Percentiles rank a stretch among this genome's conserved stretches.
Conservation (phyloP, 73 alveolate species). For the Paramecium sexaurelia region DNA sequence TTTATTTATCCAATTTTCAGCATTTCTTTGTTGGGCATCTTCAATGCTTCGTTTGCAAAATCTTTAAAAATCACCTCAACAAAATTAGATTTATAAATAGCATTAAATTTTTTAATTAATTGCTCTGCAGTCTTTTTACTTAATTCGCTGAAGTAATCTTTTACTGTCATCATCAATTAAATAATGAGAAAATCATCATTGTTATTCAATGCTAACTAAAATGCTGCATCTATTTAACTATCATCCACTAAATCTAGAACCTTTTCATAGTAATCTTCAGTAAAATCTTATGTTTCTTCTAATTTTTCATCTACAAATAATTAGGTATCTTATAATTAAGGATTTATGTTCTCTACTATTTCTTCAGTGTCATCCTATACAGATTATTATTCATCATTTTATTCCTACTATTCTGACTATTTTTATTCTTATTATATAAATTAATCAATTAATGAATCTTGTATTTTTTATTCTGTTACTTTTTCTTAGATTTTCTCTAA, state of each 20-base stretch:
- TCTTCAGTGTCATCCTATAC: not conserved
- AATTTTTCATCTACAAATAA: not conserved
- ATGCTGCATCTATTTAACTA: not conserved
- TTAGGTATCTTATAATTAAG: not conserved
- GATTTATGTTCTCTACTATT: not conserved
- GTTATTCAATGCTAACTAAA: not conserved
- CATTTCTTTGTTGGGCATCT: not conserved
- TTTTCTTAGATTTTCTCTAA: not conserved
- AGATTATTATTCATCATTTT: not conserved
- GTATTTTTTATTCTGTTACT: not conserved
- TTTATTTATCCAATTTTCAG: constrained; percentile 1
- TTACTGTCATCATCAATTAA: constrained; percentile 1
- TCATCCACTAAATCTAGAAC: not conserved
- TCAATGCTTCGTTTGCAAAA: not conserved
- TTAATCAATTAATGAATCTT: not conserved
- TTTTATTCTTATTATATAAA: constrained; percentile 22
- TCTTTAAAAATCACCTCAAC: not conserved
- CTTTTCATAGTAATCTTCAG: not conserved
- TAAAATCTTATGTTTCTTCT: not conserved
- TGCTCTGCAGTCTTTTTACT: constrained; percentile 1
- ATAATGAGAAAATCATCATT: not conserved
- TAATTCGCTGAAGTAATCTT: not conserved
- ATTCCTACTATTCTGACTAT: not conserved
- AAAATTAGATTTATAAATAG: not conserved
- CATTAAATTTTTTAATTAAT: not conserved